phyloP scores from a whole-genome alignment of 2,329 filamentous ascomycete species.

The Clonostachys solani region DNA sequence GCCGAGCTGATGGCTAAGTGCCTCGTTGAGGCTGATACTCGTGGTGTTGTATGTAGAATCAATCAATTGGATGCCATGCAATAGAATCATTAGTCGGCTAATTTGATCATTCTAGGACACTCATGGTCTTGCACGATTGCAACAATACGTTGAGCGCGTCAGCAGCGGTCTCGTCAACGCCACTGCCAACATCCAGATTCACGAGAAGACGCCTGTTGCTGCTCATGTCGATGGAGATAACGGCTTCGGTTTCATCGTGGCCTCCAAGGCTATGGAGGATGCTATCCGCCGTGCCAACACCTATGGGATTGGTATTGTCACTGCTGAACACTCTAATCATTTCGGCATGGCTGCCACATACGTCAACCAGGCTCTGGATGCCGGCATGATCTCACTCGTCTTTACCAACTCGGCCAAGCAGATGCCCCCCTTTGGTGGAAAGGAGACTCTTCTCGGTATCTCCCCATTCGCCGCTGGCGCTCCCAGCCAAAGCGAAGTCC shows the following conservation, averaged over 20 bases:
- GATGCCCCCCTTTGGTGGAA: slow-evolving; percentile 24
- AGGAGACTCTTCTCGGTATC: slow-evolving; percentile 20
- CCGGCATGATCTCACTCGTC: slow-evolving; percentile 14
- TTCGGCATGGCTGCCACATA: slow-evolving; percentile 19
- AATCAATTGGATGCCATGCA: too few relatives aligned
- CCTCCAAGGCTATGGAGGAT: slow-evolving; percentile 2
- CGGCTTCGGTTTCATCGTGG: slow-evolving; percentile 19
- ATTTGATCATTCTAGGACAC: slow-evolving; percentile 6
- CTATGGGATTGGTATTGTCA: slow-evolving; percentile 15
- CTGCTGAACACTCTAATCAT: slow-evolving; percentile 14
- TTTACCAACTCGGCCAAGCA: slow-evolving; percentile 25
- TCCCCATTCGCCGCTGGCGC: slow-evolving; percentile 43
- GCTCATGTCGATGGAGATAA: slow-evolving; percentile 18
- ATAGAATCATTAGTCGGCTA: too few relatives aligned
- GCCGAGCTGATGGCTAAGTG: slow-evolving; percentile 9
- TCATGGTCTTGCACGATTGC: slow-evolving; percentile 14
- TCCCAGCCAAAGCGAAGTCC: slow-evolving; percentile 48
- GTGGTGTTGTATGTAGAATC: slow-evolving; percentile 8
- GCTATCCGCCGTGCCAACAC: slow-evolving; percentile 12
- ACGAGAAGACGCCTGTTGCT: slow-evolving; percentile 15
- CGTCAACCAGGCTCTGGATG: slow-evolving; percentile 11
- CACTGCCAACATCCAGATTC: slow-evolving; percentile 7
- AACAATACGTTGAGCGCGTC: slow-evolving; percentile 14
- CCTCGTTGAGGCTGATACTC: slow-evolving; percentile 14
- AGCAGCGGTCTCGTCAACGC: slow-evolving; percentile 11